Conservation (phyloP, 2,329 filamentous ascomycete genomes). For the Cytospora paraplurivora region DNA sequence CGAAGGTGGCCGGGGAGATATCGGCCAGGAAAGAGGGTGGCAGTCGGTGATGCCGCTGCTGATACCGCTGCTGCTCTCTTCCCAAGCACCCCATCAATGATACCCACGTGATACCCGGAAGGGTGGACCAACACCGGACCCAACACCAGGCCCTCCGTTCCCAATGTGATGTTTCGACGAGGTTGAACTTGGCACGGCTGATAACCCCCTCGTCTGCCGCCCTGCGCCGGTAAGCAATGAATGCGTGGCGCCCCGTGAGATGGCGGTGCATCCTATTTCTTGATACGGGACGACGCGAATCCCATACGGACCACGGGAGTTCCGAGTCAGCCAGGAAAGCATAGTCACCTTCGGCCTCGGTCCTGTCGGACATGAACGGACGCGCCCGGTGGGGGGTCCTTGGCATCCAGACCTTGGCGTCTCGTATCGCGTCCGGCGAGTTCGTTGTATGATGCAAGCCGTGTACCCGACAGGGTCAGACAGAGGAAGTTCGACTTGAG, state of each 20-base stretch:
- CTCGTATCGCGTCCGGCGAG: background rate
- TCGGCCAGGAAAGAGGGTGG: conserved; percentile 43
- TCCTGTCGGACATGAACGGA: conserved; percentile 1
- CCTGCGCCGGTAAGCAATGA: background rate
- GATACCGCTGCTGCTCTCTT: background rate
- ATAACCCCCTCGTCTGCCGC: background rate
- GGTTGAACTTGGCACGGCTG: background rate
- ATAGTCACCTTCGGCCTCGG: conserved; percentile 10
- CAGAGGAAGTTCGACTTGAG: background rate
- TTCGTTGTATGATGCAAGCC: too few relatives aligned
- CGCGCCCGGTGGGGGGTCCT: background rate
- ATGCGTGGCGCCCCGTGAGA: background rate
- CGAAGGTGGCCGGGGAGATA: conserved; percentile 48
- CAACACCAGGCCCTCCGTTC: background rate
- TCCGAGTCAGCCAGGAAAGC: conserved; percentile 6
- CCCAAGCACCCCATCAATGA: conserved; percentile 6
- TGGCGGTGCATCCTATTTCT: background rate
- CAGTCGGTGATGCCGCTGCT: background rate
- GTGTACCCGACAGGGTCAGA: background rate
- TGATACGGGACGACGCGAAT: background rate
- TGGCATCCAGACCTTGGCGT: background rate
- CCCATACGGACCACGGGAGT: background rate
- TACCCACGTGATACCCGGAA: conserved; percentile 10
- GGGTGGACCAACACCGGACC: too few relatives aligned
- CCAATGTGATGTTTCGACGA: background rate